Evolutionary conservation across 1,139 yeast genomes (phyloP), one percentile per base, ranked within the genome.

Genomic region (Blastobotrys buckinghamii): DNA sequence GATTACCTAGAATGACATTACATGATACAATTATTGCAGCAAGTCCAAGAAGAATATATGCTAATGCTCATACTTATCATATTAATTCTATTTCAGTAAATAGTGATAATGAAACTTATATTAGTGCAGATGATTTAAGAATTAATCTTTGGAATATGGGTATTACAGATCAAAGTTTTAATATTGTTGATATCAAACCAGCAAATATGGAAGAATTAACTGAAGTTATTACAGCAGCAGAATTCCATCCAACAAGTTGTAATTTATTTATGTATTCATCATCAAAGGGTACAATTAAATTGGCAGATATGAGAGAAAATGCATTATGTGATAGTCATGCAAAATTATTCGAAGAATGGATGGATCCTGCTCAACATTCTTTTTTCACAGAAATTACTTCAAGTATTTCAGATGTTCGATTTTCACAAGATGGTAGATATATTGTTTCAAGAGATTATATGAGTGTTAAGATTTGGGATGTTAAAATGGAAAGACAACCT

Each of bases 131-230:
- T 70, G 99, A 94, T 69, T 77, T 94, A 65, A 79, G 99, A 66
- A 85, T 94, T 65, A 94, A 94, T 68, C 73, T 94, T 58, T 94
- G 99, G 99, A 90, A 92, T 67, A 73, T 90, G 59, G 92, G 89
- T 47, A 87, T 89, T 59, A 89, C 96, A 36, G 97, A 92, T 68
- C 97, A 92, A 70, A 82, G 94, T 59, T 94, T 94, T 71, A 94
- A 71, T 55, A 90, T 94, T 59, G 98, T 94, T 53, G 98, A 94
- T 69, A 94, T 94, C 62, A 90, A 94, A 68, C 99, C 99, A 6
- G 87, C 92, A 17, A 89, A 90, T 68, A 94, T 94, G 98, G 99
- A 94, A 71, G 99, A 94, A 69, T 78, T 94, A 62, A 92, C 98
- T 13, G 98, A 94, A 68, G 98, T 94, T 48, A 92, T 94, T 58